phyloP scores from a whole-genome alignment of 345 rosid species.

The Aegle marmelos region DNA sequence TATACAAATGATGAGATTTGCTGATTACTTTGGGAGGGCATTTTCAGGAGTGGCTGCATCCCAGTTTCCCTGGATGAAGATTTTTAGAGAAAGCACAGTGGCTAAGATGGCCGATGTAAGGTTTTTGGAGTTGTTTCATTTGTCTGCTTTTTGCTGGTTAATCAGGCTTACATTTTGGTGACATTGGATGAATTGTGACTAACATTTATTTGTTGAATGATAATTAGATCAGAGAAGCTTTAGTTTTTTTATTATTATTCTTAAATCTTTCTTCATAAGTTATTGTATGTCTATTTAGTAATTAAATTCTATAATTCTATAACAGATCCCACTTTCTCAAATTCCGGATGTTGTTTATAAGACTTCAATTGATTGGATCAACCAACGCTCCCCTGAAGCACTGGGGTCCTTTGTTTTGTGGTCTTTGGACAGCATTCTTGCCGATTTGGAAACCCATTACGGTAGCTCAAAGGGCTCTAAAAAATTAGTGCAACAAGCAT shows the following conservation, averaged over 20 bases:
- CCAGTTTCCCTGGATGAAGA: slow-evolving; percentile 65
- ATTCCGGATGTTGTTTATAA: slow-evolving; percentile 62
- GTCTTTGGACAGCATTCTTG: slow-evolving; percentile 61
- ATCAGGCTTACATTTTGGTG: not conserved
- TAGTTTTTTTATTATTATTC: not conserved
- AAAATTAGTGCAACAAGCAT: slow-evolving; percentile 44
- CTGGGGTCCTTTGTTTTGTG: slow-evolving; percentile 58
- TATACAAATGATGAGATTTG: slow-evolving; percentile 65
- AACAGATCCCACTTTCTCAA: slow-evolving; percentile 63
- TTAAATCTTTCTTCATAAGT: not conserved
- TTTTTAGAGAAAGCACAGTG: slow-evolving; percentile 51
- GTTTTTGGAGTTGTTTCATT: not conserved
- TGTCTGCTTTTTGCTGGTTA: not conserved
- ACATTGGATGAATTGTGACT: not conserved
- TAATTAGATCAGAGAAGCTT: not conserved
- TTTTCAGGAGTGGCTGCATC: slow-evolving; percentile 49
- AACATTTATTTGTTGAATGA: not conserved
- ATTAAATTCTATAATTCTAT: not conserved
- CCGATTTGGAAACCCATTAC: slow-evolving; percentile 53
- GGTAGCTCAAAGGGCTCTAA: slow-evolving; percentile 53
- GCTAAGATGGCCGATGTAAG: slow-evolving; percentile 56
- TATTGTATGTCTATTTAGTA: not conserved
- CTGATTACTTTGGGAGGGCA: slow-evolving; percentile 66
- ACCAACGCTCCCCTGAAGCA: slow-evolving; percentile 53
- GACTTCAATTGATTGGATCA: slow-evolving; percentile 73